A percentile compares a stretch with the other conserved stretches of the same genome.
These are phyloP conservation scores for Paraglomus brasilianum DNA, from an alignment of 192 early-diverging fungal species.

Conservation along the genomic window DNA sequence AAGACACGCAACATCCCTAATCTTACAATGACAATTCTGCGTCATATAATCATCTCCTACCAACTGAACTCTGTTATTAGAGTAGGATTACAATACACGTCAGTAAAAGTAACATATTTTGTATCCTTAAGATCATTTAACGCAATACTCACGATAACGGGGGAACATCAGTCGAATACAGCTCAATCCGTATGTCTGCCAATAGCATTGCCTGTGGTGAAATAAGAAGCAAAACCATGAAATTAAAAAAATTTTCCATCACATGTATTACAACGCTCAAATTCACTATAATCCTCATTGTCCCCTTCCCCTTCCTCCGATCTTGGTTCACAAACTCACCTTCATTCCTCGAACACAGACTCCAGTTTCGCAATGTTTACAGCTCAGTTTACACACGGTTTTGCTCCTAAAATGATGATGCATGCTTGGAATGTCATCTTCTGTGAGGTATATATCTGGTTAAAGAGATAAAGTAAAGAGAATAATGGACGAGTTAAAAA, in stretches of 20 bases:
- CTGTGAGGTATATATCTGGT: background rate
- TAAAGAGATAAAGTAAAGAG: conserved; percentile 4
- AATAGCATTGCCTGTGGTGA: conserved; percentile 56
- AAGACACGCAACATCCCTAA: conserved; percentile 68
- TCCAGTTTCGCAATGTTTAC: conserved; percentile 61
- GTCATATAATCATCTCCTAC: conserved; percentile 72
- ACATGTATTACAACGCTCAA: conserved; percentile 3
- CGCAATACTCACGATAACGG: conserved; percentile 50
- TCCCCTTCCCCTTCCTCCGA: background rate
- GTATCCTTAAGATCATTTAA: conserved; percentile 16
- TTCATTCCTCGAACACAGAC: conserved; percentile 75
- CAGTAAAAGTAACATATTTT: background rate
- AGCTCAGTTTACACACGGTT: conserved; percentile 63
- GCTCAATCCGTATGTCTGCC: conserved; percentile 67
- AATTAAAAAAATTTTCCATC: background rate
- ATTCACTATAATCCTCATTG: background rate
- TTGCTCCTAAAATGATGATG: conserved; percentile 47
- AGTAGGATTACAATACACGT: background rate
- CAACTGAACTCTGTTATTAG: conserved; percentile 54
- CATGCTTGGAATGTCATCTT: background rate
- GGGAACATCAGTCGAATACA: conserved; percentile 74
- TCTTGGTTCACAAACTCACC: conserved; percentile 40
- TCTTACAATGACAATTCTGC: conserved; percentile 66
- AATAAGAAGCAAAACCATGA: background rate
- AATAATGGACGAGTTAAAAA: conserved; percentile 26